Percentiles rank a stretch among this genome's conserved stretches.
Evolutionary conservation across 805 yeast genomes (phyloP).

Genomic region (Starmera dryadoides): DNA sequence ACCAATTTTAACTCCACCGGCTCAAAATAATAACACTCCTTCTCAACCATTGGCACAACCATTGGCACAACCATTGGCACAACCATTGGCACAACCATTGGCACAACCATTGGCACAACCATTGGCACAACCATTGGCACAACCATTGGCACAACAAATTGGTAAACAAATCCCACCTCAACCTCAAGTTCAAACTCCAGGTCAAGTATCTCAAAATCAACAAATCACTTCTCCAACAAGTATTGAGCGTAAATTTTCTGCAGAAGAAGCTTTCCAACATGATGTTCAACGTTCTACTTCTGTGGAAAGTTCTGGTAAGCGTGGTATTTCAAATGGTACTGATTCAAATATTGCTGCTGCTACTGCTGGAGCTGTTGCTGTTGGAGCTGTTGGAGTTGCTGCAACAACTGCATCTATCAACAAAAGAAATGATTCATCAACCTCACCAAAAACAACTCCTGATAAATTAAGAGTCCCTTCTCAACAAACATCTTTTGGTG

Average conservation of each 20-base stretch:
- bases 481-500: not conserved
- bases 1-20: slow-evolving; percentile 23
- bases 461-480: not conserved
- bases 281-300: slow-evolving; percentile 1
- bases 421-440: no score
- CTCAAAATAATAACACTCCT: slow-evolving; percentile 12
- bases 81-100: no score
- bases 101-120: no score
- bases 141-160: not conserved
- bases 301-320: not conserved
- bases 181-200: not conserved
- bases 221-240: not conserved
- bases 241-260: slow-evolving; percentile 6
- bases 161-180: slow-evolving; percentile 4
- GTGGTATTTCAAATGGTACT: not conserved
- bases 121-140: no score
- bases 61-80: no score
- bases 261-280: slow-evolving; percentile 18
- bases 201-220: no score
- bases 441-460: not conserved
- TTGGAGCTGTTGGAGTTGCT: not conserved
- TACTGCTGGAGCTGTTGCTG: no score
- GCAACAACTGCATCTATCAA: not conserved
- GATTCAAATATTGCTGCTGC: not conserved
- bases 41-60: slow-evolving; percentile 6